Percentiles rank a stretch among this genome's conserved stretches.
Conservation (phyloP, 2,329 filamentous ascomycete species). For the Colletotrichum acutatum region DNA sequence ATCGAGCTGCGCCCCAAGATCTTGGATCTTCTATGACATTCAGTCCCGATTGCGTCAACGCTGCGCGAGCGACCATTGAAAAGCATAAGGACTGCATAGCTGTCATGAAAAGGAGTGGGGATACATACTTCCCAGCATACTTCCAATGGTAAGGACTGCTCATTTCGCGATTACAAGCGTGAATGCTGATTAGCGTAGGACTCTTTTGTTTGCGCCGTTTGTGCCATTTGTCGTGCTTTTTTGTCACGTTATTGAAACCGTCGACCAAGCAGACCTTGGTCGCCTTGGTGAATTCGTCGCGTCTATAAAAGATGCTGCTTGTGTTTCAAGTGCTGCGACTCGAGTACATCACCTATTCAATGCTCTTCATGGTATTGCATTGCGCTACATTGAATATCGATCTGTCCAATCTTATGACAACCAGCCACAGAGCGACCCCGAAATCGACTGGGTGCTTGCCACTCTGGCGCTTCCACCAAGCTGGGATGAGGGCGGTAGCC, state of each 20-base stretch:
- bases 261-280: constrained; percentile 49
- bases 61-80: constrained; percentile 52
- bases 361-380: constrained; percentile 66
- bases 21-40: constrained; percentile 46
- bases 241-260: constrained; percentile 59
- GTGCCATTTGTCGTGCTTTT: constrained; percentile 65
- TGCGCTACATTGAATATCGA: constrained; percentile 63
- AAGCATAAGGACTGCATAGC: constrained; percentile 52
- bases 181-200: constrained; percentile 48
- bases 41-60: constrained; percentile 52
- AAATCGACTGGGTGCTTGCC: too few relatives aligned
- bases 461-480: too few relatives aligned
- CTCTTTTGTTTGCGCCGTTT: constrained; percentile 60
- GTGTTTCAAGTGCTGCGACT: constrained; percentile 57
- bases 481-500: too few relatives aligned
- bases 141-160: constrained; percentile 51
- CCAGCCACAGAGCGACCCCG: too few relatives aligned
- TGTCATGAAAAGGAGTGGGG: constrained; percentile 46
- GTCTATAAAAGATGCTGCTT: constrained; percentile 60
- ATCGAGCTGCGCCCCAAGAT: constrained; percentile 50
- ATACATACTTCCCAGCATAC: constrained; percentile 50
- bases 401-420: too few relatives aligned
- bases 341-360: constrained; percentile 69
- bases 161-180: neutral
- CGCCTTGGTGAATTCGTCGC: constrained; percentile 60